Conservation (phyloP, 331 rosid genomes). For the Quercus tomentella region DNA sequence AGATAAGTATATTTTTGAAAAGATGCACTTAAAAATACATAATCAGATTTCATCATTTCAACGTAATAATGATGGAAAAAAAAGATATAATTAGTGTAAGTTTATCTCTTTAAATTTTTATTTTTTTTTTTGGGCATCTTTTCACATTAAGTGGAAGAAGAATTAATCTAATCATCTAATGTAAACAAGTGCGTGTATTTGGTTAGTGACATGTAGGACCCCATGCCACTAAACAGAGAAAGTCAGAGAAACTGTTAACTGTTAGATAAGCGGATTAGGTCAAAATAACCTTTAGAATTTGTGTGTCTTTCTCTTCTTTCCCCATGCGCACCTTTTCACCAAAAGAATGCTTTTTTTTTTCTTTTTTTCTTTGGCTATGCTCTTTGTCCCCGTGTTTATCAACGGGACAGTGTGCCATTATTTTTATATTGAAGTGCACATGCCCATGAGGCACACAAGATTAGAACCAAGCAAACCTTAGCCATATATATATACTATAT, state of each 20-base stretch:
- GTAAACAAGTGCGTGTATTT: slow-evolving; percentile 6
- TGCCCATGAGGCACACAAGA: slow-evolving; percentile 8
- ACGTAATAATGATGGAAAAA: slow-evolving; percentile 18
- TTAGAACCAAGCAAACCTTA: neutral
- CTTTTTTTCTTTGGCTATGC: no score
- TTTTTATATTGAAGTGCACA: slow-evolving; percentile 20
- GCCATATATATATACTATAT: neutral
- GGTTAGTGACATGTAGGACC: slow-evolving; percentile 14
- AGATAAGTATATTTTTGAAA: neutral
- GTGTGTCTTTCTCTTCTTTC: slow-evolving; percentile 24
- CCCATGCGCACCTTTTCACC: slow-evolving; percentile 30
- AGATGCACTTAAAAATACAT: slow-evolving; percentile 15
- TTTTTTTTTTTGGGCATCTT: neutral
- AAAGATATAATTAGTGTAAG: slow-evolving; percentile 14
- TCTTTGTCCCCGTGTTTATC: slow-evolving; percentile 1
- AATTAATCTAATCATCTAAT: neutral
- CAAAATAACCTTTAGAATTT: slow-evolving; percentile 40
- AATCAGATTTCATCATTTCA: slow-evolving; percentile 31
- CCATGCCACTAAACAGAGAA: slow-evolving; percentile 8
- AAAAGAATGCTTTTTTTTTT: slow-evolving; percentile 8
- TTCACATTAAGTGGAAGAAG: neutral
- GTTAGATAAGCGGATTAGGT: slow-evolving; percentile 24
- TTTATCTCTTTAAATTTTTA: neutral
- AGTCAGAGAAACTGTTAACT: neutral
- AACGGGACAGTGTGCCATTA: neutral